phyloP scores from a whole-genome alignment of 805 yeast species.

The Kodamaea laetipori region DNA sequence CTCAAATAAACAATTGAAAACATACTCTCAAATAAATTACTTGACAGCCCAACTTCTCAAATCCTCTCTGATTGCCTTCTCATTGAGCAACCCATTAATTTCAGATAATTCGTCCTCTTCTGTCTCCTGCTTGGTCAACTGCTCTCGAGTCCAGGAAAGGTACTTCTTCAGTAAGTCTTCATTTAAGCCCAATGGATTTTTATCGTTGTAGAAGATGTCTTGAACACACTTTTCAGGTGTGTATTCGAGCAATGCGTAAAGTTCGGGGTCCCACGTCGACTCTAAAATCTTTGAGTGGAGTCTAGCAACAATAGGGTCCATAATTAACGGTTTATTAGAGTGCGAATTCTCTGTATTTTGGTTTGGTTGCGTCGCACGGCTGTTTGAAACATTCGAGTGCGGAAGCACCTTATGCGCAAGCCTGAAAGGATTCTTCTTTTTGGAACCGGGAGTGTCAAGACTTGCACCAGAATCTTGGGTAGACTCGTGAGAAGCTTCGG shows the following conservation, averaged over 20 bases:
- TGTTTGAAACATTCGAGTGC: neutral
- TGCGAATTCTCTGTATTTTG: constrained; percentile 3
- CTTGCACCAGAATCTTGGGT: no score
- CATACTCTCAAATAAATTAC: no score
- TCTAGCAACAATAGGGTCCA: constrained; percentile 53
- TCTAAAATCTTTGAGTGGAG: constrained; percentile 58
- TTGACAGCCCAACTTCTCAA: constrained; percentile 42
- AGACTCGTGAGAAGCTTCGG: no score
- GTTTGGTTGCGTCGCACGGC: neutral
- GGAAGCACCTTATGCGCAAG: neutral
- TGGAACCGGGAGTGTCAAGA: no score
- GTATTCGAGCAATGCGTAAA: constrained; percentile 48
- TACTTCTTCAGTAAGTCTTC: constrained; percentile 17
- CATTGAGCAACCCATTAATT: constrained; percentile 43
- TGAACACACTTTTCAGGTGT: constrained; percentile 72
- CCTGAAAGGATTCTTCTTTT: neutral
- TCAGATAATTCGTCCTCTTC: constrained; percentile 23
- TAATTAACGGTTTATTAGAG: constrained; percentile 19
- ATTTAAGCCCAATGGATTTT: constrained; percentile 23
- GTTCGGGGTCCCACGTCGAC: constrained; percentile 60
- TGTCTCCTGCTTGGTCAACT: constrained; percentile 15
- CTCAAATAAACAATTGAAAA: no score
- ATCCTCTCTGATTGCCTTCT: constrained; percentile 37
- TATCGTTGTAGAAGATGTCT: constrained; percentile 72
- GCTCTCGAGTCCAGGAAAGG: constrained; percentile 12